phyloP scores from a whole-genome alignment of 2,329 filamentous ascomycete species.

The Fusarium ambrosium region DNA sequence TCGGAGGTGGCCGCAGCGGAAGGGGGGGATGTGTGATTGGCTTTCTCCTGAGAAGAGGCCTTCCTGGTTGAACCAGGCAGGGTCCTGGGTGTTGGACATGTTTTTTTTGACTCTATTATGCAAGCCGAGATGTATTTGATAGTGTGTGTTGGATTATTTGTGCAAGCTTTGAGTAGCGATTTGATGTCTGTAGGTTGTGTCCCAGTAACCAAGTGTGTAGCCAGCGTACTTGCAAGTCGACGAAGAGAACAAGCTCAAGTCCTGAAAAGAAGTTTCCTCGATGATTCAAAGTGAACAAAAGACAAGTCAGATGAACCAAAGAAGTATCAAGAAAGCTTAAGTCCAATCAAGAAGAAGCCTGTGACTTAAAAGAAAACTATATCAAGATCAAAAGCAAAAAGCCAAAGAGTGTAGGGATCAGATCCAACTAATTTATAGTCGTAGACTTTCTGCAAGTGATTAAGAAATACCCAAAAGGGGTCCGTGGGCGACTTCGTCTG shows the following conservation, averaged over 20 bases:
- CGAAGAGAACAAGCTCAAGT: background rate
- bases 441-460: background rate
- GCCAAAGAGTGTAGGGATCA: background rate
- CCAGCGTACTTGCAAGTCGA: background rate
- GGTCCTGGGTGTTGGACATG: background rate
- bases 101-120: background rate
- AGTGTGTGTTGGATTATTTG: background rate
- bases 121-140: background rate
- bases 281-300: background rate
- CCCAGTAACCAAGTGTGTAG: background rate
- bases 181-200: background rate
- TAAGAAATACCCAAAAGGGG: background rate
- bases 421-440: no score
- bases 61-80: background rate
- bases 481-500: conserved; percentile 4
- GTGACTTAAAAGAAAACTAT: background rate
- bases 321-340: background rate
- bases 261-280: no score
- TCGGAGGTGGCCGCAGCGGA: background rate
- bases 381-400: background rate
- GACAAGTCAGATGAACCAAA: background rate
- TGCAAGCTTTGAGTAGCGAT: background rate
- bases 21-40: background rate
- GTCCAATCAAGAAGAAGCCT: background rate
- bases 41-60: background rate